These are phyloP conservation scores for Pseudogymnoascus sp. DNA, from an alignment of 2,329 filamentous ascomycete species.

Conservation along the genomic window DNA sequence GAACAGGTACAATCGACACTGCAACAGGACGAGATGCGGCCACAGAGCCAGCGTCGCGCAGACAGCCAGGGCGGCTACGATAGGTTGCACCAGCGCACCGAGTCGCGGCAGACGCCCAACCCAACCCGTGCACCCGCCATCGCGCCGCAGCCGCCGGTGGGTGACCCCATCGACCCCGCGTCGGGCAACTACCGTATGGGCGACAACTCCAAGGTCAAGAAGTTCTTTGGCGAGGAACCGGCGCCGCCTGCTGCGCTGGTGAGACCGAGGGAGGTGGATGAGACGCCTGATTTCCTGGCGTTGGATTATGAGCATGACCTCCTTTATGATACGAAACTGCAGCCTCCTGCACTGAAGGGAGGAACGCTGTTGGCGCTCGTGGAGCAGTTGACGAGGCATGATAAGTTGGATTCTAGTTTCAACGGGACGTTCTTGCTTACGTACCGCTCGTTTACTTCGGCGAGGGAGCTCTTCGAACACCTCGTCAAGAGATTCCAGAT, in stretches of 20 bases:
- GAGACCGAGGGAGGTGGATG: conserved; percentile 45
- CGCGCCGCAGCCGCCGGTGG: conserved; percentile 2
- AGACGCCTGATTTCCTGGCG: conserved; percentile 73
- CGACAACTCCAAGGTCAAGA: conserved; percentile 56
- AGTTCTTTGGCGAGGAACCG: conserved; percentile 59
- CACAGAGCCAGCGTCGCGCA: conserved; percentile 47
- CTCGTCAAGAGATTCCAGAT: conserved; percentile 87
- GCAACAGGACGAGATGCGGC: conserved; percentile 36
- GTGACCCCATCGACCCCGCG: conserved; percentile 29
- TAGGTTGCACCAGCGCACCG: conserved; percentile 46
- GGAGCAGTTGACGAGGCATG: conserved; percentile 90
- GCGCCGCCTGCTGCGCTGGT: conserved; percentile 22
- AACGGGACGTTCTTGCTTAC: conserved; percentile 97
- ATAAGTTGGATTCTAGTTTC: conserved; percentile 89
- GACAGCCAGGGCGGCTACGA: conserved; percentile 50
- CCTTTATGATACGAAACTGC: conserved; percentile 77
- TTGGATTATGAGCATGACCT: conserved; percentile 86
- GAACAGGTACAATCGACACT: conserved; percentile 62
- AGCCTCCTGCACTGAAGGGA: conserved; percentile 70
- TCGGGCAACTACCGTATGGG: conserved; percentile 49
- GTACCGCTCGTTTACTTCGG: conserved; percentile 89
- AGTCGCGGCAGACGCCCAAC: conserved; percentile 36
- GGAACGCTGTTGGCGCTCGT: conserved; percentile 84
- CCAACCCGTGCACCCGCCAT: conserved; percentile 30
- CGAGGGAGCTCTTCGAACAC: conserved; percentile 84